phyloP scores from a whole-genome alignment of 106 monocot genomes.

The Phalaenopsis equestris region DNA sequence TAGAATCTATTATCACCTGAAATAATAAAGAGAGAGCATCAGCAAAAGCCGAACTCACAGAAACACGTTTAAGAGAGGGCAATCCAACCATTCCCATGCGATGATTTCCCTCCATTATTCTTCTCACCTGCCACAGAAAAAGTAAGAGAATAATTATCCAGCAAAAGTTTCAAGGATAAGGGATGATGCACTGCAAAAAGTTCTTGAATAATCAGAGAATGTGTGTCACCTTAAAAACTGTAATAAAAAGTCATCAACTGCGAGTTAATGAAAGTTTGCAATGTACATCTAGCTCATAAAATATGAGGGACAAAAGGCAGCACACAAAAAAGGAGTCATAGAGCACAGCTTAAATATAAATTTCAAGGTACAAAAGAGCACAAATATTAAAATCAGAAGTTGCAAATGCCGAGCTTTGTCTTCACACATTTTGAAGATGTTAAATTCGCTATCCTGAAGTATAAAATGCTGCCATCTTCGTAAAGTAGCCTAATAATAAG shows the following conservation, averaged over 20 bases:
- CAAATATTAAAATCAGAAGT: not conserved
- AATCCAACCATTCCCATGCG: conserved; percentile 92
- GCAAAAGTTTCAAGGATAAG: not conserved
- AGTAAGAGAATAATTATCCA: conserved; percentile 6
- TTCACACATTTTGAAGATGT: no score
- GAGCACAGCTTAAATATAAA: not conserved
- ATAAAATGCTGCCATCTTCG: no score
- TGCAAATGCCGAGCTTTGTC: not conserved
- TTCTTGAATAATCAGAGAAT: not conserved
- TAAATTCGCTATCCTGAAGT: no score
- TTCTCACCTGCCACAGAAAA: conserved; percentile 60
- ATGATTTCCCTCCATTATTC: conserved; percentile 98
- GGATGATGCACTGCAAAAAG: not conserved
- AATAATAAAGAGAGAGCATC: conserved; percentile 3
- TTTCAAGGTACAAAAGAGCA: not conserved
- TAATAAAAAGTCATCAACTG: not conserved
- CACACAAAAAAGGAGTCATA: not conserved
- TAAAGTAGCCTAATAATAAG: no score
- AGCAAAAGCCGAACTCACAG: not conserved
- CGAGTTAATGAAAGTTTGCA: not conserved
- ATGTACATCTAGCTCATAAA: not conserved
- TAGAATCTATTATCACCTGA: conserved; percentile 77
- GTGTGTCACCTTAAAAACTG: not conserved
- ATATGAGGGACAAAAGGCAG: not conserved
- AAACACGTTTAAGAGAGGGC: not conserved